Evolutionary conservation across 148 eudicot species (phyloP).

Genomic region (Amaranthus cruentus): DNA sequence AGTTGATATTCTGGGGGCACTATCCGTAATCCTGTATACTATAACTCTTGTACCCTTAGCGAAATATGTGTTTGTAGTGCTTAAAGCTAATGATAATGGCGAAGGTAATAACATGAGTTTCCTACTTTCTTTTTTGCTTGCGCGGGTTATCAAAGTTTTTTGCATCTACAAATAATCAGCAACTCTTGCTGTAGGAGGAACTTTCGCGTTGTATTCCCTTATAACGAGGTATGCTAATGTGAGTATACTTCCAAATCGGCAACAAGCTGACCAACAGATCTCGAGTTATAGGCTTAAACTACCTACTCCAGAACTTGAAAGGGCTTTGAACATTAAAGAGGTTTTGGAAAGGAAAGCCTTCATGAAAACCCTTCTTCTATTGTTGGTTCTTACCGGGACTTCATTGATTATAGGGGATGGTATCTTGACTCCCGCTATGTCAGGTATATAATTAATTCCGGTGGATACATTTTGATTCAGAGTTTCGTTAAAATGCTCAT

Average conservation of each 20-base stretch:
- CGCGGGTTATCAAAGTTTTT: neutral
- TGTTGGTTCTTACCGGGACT: slow-evolving; percentile 85
- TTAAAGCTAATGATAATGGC: slow-evolving; percentile 93
- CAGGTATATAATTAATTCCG: slow-evolving; percentile 45
- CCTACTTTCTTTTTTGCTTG: neutral
- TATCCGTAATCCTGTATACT: slow-evolving; percentile 84
- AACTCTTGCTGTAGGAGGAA: slow-evolving; percentile 63
- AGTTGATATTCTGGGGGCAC: slow-evolving; percentile 75
- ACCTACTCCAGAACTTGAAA: slow-evolving; percentile 92
- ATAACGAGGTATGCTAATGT: slow-evolving; percentile 88
- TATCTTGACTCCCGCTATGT: slow-evolving; percentile 92
- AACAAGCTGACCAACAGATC: slow-evolving; percentile 79
- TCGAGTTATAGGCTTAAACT: slow-evolving; percentile 89
- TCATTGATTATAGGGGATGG: slow-evolving; percentile 97
- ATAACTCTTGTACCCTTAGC: slow-evolving; percentile 79
- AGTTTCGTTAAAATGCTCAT: neutral
- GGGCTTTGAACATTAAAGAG: slow-evolving; percentile 84
- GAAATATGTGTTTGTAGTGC: slow-evolving; percentile 87
- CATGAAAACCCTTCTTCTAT: slow-evolving; percentile 60
- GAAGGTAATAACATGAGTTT: slow-evolving; percentile 57
- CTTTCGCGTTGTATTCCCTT: slow-evolving; percentile 89
- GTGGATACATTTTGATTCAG: neutral
- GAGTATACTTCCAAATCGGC: slow-evolving; percentile 82
- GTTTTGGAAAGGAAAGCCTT: slow-evolving; percentile 53
- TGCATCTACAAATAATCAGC: slow-evolving; percentile 12